Evolutionary conservation across 2,329 filamentous ascomycete genomes (phyloP), one percentile per base, ranked within the genome.

Genomic region (Alternaria sp.): DNA sequence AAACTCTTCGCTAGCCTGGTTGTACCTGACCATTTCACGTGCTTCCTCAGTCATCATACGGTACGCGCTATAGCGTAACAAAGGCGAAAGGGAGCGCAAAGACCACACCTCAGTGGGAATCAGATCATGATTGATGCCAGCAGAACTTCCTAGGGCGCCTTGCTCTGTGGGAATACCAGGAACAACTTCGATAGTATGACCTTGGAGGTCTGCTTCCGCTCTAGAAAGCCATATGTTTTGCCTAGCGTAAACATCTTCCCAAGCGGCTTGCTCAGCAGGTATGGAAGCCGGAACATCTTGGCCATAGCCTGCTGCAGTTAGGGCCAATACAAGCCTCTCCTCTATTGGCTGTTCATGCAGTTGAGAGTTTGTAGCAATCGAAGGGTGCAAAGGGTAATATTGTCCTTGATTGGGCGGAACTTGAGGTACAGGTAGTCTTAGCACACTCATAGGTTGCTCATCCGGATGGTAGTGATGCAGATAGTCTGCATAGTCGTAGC

Each of bases 101-200:
- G 20, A 26, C 54, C 54, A 57, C 11, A 57, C 14, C 2, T 44
- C 38, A n/a, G 39, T 26, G 2, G 54, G 54, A 1, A 51, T 30
- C 18, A 24, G 11, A 4, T 24, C 16, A 14, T 26, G 3, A 0
- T 5, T 7, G 6, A 34, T 7, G 11, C 12, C 16, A 1, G 14
- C 2, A 6, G 6, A 2, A 20, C 8, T n/a, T 9, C 34, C 53
- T 7, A 49, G 0, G 6, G 36, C 30, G 14, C 46, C 46, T 28
- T 34, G 14, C 1, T 28, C 2, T 0, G 6, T 1, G 5, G 7
- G 4, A 14, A 57, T 57, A 2, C 28, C 46, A 7, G 54, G 54
- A 2, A 52, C 2, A 2, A 14, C 7, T 3, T 18, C 22, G n/a
- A 32, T 30, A 0, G 2, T 1, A 16, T 0, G 11, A 1, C 11